Conservation (phyloP, 495 filamentous ascomycete genomes). For the Xylaria scruposa region DNA sequence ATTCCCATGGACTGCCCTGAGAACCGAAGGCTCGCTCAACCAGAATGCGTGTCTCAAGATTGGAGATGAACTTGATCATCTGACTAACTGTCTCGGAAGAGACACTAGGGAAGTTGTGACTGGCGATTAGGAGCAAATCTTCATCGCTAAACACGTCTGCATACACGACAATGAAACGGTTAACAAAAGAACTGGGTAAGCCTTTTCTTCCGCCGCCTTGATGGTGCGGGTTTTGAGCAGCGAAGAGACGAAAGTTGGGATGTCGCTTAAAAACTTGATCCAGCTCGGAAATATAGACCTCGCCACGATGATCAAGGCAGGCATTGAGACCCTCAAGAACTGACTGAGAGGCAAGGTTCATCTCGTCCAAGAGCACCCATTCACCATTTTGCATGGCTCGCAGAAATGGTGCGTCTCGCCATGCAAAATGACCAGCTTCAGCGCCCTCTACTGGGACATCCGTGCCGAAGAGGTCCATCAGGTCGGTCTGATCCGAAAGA, state of each 20-base stretch:
- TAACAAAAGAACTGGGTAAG: slow-evolving; percentile 92
- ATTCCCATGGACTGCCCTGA: slow-evolving; percentile 94
- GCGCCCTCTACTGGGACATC: slow-evolving; percentile 94
- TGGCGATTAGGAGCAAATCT: slow-evolving; percentile 83
- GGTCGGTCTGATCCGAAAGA: slow-evolving; percentile 94
- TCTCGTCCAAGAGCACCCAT: slow-evolving; percentile 97
- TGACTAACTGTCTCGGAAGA: slow-evolving; percentile 60
- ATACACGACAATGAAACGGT: slow-evolving; percentile 97
- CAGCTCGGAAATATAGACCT: slow-evolving; percentile 93
- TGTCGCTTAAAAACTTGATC: slow-evolving; percentile 92
- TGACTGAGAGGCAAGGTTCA: slow-evolving; percentile 97
- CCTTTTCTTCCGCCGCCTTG: slow-evolving; percentile 97
- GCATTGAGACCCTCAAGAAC: slow-evolving; percentile 97
- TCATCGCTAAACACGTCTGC: slow-evolving; percentile 82
- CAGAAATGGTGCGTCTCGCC: slow-evolving; percentile 95
- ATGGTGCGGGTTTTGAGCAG: slow-evolving; percentile 96
- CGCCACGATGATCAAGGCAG: slow-evolving; percentile 95
- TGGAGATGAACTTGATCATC: slow-evolving; percentile 81
- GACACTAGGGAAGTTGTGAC: slow-evolving; percentile 72
- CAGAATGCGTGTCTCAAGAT: slow-evolving; percentile 72
- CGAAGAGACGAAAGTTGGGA: slow-evolving; percentile 88
- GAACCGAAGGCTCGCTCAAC: slow-evolving; percentile 70
- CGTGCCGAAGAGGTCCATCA: slow-evolving; percentile 97
- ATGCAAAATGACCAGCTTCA: slow-evolving; percentile 84
- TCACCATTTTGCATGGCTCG: slow-evolving; percentile 94